A percentile compares a stretch with the other conserved stretches of the same genome.
Conservation (phyloP, 2,329 filamentous ascomycete species). For the Ophiostoma montium region DNA sequence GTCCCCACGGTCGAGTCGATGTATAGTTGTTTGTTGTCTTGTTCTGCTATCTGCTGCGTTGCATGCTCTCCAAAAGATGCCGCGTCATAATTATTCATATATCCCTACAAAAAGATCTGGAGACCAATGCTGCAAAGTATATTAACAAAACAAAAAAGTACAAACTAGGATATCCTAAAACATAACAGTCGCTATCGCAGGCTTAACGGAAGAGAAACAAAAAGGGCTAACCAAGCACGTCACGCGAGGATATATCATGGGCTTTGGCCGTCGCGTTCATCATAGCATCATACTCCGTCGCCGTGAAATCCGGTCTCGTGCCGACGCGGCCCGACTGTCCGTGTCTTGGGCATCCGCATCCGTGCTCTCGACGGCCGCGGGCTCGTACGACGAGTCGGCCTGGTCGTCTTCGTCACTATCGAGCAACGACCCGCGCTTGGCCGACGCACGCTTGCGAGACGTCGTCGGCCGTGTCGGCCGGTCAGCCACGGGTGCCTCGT, state of each 20-base stretch:
- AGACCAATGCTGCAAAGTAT: neutral
- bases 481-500: neutral
- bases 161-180: constrained; percentile 14
- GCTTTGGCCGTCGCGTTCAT: neutral
- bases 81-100: neutral
- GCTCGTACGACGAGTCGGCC: constrained; percentile 18
- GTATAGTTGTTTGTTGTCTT: too few relatives aligned
- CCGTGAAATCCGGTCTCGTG: constrained; percentile 26
- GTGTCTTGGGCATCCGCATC: neutral
- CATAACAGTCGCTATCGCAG: constrained; percentile 7
- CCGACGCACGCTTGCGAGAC: constrained; percentile 27
- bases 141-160: neutral
- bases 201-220: neutral
- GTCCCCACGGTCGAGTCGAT: too few relatives aligned
- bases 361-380: constrained; percentile 12
- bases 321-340: constrained; percentile 14
- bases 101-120: too few relatives aligned
- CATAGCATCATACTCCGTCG: constrained; percentile 47
- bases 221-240: neutral
- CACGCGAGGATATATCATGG: neutral
- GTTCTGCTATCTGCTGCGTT: too few relatives aligned
- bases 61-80: too few relatives aligned
- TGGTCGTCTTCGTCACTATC: constrained; percentile 21
- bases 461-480: constrained; percentile 14
- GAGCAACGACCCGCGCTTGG: constrained; percentile 20